Conservation (phyloP, 805 yeast species). For the Citeromyces matritensis region DNA sequence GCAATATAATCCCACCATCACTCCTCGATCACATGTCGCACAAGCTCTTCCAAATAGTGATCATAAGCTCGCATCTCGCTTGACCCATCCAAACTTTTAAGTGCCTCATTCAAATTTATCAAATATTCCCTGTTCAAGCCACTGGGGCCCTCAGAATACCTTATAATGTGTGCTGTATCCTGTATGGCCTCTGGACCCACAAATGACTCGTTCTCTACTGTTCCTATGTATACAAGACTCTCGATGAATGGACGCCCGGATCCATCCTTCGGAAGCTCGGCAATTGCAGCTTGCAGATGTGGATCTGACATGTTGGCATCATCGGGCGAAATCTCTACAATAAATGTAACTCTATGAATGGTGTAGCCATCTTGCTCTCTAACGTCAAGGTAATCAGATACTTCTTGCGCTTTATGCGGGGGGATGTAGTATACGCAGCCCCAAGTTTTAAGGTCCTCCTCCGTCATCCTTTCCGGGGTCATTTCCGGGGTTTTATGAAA, state of each 20-base stretch:
- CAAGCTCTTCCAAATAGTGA: slow-evolving; percentile 19
- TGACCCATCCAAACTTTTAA: slow-evolving; percentile 21
- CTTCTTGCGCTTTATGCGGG: slow-evolving; percentile 43
- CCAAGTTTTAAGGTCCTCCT: slow-evolving; percentile 40
- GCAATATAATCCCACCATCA: too few species aligned
- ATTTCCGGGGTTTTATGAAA: slow-evolving; percentile 1
- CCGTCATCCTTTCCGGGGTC: slow-evolving; percentile 10
- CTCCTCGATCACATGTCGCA: background rate
- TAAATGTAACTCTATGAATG: slow-evolving; percentile 49
- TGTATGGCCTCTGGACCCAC: slow-evolving; percentile 62
- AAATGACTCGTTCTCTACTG: slow-evolving; percentile 66
- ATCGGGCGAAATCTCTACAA: slow-evolving; percentile 18
- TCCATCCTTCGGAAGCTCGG: slow-evolving; percentile 13
- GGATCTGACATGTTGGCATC: slow-evolving; percentile 6
- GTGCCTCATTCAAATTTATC: slow-evolving; percentile 31
- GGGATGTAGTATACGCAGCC: slow-evolving; percentile 79
- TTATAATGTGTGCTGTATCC: slow-evolving; percentile 47
- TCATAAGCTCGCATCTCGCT: slow-evolving; percentile 15
- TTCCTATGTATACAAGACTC: slow-evolving; percentile 71
- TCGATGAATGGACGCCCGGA: slow-evolving; percentile 25
- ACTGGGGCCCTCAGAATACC: slow-evolving; percentile 54
- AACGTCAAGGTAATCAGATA: slow-evolving; percentile 54
- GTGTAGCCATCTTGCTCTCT: slow-evolving; percentile 88
- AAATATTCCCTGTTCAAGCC: slow-evolving; percentile 72
- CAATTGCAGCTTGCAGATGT: slow-evolving; percentile 9